Evolutionary conservation across 2,329 filamentous ascomycete species (phyloP).

Genomic region (Nothophaeocryptopus gaeumannii): DNA sequence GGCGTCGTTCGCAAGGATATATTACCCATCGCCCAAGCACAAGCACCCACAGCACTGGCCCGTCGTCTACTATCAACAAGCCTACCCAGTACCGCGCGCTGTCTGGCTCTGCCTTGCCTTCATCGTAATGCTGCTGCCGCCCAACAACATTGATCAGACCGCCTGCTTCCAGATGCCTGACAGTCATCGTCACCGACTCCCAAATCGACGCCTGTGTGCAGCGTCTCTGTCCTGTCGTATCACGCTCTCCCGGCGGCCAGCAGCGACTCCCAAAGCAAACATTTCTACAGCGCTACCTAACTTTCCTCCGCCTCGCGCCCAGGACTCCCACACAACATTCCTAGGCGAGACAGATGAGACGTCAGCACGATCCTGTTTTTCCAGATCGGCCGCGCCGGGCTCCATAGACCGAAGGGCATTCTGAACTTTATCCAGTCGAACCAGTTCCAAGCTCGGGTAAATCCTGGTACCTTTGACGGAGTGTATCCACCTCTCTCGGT

Average conservation of each 20-base stretch:
- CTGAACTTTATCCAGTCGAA: too few relatives aligned
- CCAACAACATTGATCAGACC: too few relatives aligned
- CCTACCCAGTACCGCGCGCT: too few relatives aligned
- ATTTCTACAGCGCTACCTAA: slow-evolving; percentile 1
- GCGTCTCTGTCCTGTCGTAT: too few relatives aligned
- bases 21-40: too few relatives aligned
- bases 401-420: neutral
- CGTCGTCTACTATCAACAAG: too few relatives aligned
- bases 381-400: slow-evolving; percentile 15
- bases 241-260: slow-evolving; percentile 7
- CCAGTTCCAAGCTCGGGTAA: slow-evolving; percentile 16
- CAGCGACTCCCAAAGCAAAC: slow-evolving; percentile 15
- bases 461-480: slow-evolving; percentile 20
- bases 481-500: slow-evolving; percentile 16
- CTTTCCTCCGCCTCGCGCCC: neutral
- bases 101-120: too few relatives aligned
- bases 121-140: too few relatives aligned
- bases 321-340: slow-evolving; percentile 10
- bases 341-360: slow-evolving; percentile 11
- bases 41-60: too few relatives aligned
- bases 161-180: too few relatives aligned
- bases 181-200: slow-evolving; percentile 8
- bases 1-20: too few relatives aligned
- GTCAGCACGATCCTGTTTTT: slow-evolving; percentile 20
- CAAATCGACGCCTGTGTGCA: slow-evolving; percentile 18